Evolutionary conservation across 257 asterid species (phyloP).

Genomic region (Solanum ossicruentum): DNA sequence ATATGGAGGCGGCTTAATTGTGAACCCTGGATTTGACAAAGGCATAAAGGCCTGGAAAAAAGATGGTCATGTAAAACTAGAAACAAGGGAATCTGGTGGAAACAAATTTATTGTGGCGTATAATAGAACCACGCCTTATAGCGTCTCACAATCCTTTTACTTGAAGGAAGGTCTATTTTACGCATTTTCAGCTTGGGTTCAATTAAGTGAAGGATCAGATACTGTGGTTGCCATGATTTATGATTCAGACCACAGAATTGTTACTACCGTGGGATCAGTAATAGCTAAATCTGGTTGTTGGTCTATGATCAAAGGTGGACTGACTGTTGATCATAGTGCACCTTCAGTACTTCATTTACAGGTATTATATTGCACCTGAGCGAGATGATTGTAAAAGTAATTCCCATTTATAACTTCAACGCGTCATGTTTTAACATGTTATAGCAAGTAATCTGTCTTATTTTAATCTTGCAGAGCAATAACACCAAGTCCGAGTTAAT

Average conservation of each 20-base stretch:
- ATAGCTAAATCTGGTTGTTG: conserved; percentile 40
- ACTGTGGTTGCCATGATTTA: conserved; percentile 12
- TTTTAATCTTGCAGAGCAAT: conserved; percentile 10
- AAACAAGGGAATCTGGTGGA: conserved; percentile 4
- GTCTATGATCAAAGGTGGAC: conserved; percentile 51
- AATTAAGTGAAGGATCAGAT: conserved; percentile 16
- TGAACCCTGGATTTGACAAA: conserved; percentile 12
- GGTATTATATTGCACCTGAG: conserved; percentile 1
- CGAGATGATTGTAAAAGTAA: background rate
- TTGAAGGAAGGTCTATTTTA: conserved; percentile 15
- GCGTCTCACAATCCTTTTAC: conserved; percentile 12
- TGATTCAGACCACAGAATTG: background rate
- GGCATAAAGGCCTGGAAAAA: conserved; percentile 14
- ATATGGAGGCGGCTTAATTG: conserved; percentile 26
- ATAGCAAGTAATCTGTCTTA: background rate
- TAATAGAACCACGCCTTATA: conserved; percentile 8
- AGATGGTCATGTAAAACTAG: conserved; percentile 14
- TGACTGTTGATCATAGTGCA: conserved; percentile 11
- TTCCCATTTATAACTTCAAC: background rate
- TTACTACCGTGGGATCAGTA: conserved; percentile 22
- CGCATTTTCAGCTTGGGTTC: conserved; percentile 52
- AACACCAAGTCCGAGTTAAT: conserved; percentile 19
- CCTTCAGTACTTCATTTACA: conserved; percentile 9
- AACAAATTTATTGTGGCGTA: conserved; percentile 25
- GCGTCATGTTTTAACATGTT: background rate